Evolutionary conservation across 495 filamentous ascomycete species (phyloP), one percentile per base, ranked within the genome.

Genomic region (Talaromyces adpressus): DNA sequence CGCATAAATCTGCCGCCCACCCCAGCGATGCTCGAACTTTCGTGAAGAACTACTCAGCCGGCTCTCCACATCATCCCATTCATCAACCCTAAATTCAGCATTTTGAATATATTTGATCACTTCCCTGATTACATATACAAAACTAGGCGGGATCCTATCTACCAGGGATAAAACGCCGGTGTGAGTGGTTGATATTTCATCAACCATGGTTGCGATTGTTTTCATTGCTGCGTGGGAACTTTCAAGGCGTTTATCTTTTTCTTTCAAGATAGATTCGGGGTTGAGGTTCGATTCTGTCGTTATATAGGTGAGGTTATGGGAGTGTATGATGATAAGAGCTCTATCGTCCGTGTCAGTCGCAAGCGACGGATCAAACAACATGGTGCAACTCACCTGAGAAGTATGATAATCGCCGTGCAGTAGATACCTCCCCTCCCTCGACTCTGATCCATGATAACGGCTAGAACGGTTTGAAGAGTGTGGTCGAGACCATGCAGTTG

Each of bases 371-470:
- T 11, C 64, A 20, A 45, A 62, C 36, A 20, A 66, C 54, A 36
- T 30, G 29, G 7, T 30, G 29, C 6, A 63, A 65, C 69, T 22
- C 36, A 76, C 73, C 69, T 68, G 20, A 75, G 71, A 2, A 67
- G 39, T 3, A 74, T 61, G 12, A 69, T 66, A 6, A 68, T 72
- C 8, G 73, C 66, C 4, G 58, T 67, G 60, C 74, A 75, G 39
- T 69, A 73, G 14, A 64, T 29, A 0, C 68, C 64, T 63, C 60
- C 66, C 49, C 57, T 62, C 39, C 66, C 66, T n/a, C 49, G 25
- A n/a, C 57, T 52, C 61, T 69, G 68, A 14, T 71, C 64, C 70
- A 75, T 71, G 2, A 72, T 51, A 1, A 61, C 58, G 0, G 56
- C 57, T 12, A 77, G 63, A 27, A 73, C 67, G 9, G 61, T 22